These are phyloP conservation scores for Dactylellina drechsleri DNA, from an alignment of 2,329 filamentous ascomycete species.

Conservation along the genomic window DNA sequence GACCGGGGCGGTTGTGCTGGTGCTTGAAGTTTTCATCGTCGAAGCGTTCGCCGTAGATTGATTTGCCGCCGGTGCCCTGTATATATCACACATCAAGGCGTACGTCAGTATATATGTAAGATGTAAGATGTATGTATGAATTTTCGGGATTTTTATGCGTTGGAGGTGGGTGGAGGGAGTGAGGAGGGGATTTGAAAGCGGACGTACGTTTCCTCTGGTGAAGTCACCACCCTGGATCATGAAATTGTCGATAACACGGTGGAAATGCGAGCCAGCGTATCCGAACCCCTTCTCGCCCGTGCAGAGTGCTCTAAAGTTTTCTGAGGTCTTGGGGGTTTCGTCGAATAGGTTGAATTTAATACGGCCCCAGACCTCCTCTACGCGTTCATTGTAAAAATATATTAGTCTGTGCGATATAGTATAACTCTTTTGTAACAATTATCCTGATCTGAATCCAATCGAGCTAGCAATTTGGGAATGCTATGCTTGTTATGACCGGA, in stretches of 20 bases:
- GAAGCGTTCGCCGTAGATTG: conserved; percentile 96
- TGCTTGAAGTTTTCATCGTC: conserved; percentile 87
- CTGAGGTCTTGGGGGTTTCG: conserved; percentile 82
- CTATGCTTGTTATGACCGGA: neutral
- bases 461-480: too few relatives aligned
- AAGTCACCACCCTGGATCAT: conserved; percentile 98
- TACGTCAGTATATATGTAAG: too few relatives aligned
- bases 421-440: too few relatives aligned
- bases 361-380: conserved; percentile 67
- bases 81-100: neutral
- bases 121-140: too few relatives aligned
- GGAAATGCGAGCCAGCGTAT: conserved; percentile 85
- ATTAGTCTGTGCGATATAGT: too few relatives aligned
- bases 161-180: too few relatives aligned
- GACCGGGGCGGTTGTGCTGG: conserved; percentile 78
- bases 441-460: too few relatives aligned
- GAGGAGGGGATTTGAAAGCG: too few relatives aligned
- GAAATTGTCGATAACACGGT: conserved; percentile 91
- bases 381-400: neutral
- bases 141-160: too few relatives aligned
- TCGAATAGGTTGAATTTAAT: conserved; percentile 91
- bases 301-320: conserved; percentile 88
- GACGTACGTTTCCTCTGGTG: conserved; percentile 87
- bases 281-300: conserved; percentile 82
- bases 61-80: conserved; percentile 88